phyloP scores from a whole-genome alignment of 225 moss, liverwort and hornwort species.

The Neckera pumila region DNA sequence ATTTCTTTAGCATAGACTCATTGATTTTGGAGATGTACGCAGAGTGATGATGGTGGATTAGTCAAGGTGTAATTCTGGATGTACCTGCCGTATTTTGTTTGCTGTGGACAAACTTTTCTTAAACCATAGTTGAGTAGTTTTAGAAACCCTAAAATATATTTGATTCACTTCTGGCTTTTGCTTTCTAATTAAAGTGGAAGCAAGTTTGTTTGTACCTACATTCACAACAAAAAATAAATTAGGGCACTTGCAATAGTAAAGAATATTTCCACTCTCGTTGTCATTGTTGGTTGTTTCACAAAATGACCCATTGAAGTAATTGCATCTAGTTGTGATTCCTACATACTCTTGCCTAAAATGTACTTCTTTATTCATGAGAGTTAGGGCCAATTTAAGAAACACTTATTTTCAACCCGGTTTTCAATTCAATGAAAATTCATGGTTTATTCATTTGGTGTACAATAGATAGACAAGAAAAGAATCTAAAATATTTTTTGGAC shows the following conservation, averaged over 20 bases:
- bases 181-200: not conserved
- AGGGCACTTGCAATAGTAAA: not conserved
- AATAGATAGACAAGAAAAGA: not conserved
- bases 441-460: not conserved
- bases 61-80: not conserved
- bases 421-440: not conserved
- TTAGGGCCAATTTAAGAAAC: not conserved
- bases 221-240: not conserved
- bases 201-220: not conserved
- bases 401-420: not conserved
- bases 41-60: not conserved
- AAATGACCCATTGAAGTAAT: not conserved
- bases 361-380: not conserved
- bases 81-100: not conserved
- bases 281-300: not conserved
- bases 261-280: not conserved
- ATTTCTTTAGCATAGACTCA: not conserved
- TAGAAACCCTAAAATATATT: not conserved
- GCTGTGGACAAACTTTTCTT: fast-evolving
- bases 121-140: fast-evolving
- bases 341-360: not conserved
- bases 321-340: not conserved
- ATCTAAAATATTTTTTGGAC: not conserved
- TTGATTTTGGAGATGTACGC: not conserved
- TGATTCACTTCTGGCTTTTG: not conserved